phyloP scores from a whole-genome alignment of 257 asterid species.

The Agastache rugosa region DNA sequence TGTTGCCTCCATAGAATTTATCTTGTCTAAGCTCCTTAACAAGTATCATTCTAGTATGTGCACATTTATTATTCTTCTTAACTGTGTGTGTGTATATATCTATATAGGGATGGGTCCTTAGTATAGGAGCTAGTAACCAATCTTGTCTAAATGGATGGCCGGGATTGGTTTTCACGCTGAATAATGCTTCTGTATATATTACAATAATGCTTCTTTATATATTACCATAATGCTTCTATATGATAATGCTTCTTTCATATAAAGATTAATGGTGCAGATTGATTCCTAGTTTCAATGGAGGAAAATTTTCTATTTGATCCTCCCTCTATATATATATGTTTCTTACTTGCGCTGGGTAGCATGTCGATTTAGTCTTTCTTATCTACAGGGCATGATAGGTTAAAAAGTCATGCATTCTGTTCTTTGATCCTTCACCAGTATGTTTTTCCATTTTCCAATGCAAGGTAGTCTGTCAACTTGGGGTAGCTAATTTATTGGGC shows the following conservation, averaged over 20 bases:
- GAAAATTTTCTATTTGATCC: no score
- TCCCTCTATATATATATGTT: no score
- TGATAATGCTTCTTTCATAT: no score
- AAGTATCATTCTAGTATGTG: background rate
- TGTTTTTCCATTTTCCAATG: background rate
- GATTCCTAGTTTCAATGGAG: no score
- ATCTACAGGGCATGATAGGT: background rate
- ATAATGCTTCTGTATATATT: no score
- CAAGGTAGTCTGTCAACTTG: background rate
- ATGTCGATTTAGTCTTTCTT: background rate
- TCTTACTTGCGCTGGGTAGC: background rate
- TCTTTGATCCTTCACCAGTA: background rate
- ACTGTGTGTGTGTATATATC: background rate
- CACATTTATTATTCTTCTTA: background rate
- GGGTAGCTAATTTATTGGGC: background rate
- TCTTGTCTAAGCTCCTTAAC: background rate
- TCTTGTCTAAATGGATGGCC: no score
- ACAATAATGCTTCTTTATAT: no score
- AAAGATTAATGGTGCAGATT: no score
- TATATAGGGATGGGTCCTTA: no score
- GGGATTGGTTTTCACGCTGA: no score
- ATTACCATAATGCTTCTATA: no score
- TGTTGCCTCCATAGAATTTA: conserved; percentile 6
- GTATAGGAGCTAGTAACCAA: no score
- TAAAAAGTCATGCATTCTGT: background rate